Evolutionary conservation across 768 basidiomycete genomes (phyloP).

Genomic region (Lactifluus volemus): DNA sequence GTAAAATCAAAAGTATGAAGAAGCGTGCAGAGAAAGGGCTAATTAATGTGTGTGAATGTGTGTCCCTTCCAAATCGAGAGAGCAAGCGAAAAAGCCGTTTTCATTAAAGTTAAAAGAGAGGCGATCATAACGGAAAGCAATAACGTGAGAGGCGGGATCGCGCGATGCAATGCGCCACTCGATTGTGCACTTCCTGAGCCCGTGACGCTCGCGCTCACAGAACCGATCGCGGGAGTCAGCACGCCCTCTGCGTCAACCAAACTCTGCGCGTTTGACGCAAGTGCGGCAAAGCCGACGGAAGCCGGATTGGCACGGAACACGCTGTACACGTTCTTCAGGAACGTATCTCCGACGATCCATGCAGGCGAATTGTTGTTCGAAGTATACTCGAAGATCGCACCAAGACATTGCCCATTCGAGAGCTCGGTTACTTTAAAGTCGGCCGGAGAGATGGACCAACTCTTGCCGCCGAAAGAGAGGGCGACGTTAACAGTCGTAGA

Average conservation of each 20-base stretch:
- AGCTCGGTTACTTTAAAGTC: slow-evolving; percentile 74
- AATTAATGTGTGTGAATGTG: no score
- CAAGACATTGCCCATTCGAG: slow-evolving; percentile 53
- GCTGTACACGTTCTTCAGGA: slow-evolving; percentile 93
- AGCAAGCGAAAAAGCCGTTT: not conserved
- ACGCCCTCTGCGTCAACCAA: slow-evolving; percentile 30
- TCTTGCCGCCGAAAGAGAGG: slow-evolving; percentile 63
- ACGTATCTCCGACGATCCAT: slow-evolving; percentile 91
- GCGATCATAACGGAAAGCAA: not conserved
- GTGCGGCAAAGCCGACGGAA: no score
- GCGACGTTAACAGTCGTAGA: slow-evolving; percentile 53
- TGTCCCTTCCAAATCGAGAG: no score
- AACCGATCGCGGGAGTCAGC: slow-evolving; percentile 53
- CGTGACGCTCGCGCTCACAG: slow-evolving; percentile 40
- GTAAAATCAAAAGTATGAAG: no score
- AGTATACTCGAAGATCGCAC: slow-evolving; percentile 70
- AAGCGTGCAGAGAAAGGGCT: no score
- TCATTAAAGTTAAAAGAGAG: not conserved
- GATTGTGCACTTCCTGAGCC: not conserved
- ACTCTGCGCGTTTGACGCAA: slow-evolving; percentile 40
- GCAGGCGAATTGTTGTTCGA: slow-evolving; percentile 39
- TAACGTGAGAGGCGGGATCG: not conserved
- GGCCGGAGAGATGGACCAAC: slow-evolving; percentile 67
- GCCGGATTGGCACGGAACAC: slow-evolving; percentile 77
- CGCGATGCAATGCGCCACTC: not conserved